These are phyloP conservation scores for Pythium coloratum DNA, from an alignment of 352 stramenopile species.

Conservation along the genomic window DNA sequence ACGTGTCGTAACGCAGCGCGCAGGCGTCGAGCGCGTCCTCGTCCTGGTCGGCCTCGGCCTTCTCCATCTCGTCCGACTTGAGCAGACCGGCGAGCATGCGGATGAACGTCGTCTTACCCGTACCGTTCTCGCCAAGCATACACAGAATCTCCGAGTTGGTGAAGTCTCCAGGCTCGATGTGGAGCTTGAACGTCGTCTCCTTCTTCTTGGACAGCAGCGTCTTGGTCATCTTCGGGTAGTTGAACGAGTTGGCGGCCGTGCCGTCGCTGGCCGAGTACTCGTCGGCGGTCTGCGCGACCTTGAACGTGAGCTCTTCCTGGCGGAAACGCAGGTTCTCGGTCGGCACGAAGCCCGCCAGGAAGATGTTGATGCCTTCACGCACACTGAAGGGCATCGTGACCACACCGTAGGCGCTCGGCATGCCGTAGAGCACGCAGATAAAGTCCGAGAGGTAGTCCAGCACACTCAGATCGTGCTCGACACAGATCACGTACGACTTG, in stretches of 20 bases:
- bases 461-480: conserved; percentile 99
- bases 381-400: conserved; percentile 99
- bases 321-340: conserved; percentile 99
- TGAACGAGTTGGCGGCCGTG: conserved; percentile 90
- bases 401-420: conserved; percentile 97
- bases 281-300: conserved; percentile 94
- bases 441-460: conserved; percentile 99
- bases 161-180: conserved; percentile 97
- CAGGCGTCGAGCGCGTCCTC: conserved; percentile 74
- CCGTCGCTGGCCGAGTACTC: conserved; percentile 86
- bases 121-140: conserved; percentile 99
- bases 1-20: conserved; percentile 80
- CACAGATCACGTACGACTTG: conserved; percentile 96
- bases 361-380: conserved; percentile 99
- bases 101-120: conserved; percentile 99
- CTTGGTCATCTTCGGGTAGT: conserved; percentile 99
- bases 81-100: conserved; percentile 98
- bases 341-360: conserved; percentile 98
- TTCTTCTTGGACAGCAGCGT: conserved; percentile 95
- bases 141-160: conserved; percentile 99
- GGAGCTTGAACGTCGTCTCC: conserved; percentile 95
- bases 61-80: conserved; percentile 97
- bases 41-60: conserved; percentile 70
- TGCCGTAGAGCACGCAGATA: conserved; percentile 99
- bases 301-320: conserved; percentile 98